These are phyloP conservation scores for Komagataella pastoris DNA, from an alignment of 805 yeast genomes.

Conservation along the genomic window DNA sequence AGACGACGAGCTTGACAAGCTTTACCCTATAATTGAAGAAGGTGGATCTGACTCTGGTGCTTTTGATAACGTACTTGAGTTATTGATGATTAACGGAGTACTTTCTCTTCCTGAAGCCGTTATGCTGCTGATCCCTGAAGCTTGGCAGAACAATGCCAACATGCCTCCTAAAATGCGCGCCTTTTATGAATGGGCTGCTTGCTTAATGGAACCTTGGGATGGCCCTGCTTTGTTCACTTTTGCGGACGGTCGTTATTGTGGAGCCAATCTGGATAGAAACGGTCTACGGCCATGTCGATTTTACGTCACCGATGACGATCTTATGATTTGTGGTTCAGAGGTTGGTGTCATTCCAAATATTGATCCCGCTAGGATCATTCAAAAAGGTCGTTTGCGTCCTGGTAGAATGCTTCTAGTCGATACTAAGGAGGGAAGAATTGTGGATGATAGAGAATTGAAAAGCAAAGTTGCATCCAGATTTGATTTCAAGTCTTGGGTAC, in stretches of 20 bases:
- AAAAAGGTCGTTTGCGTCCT: constrained; percentile 90
- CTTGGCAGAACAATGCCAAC: constrained; percentile 80
- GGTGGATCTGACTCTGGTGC: constrained; percentile 99
- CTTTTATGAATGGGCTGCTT: constrained; percentile 98
- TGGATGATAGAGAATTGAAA: constrained; percentile 86
- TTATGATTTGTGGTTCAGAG: constrained; percentile 96
- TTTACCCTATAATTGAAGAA: constrained; percentile 93
- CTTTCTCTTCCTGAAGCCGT: constrained; percentile 92
- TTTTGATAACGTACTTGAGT: constrained; percentile 87
- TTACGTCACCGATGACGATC: constrained; percentile 87
- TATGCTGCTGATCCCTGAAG: constrained; percentile 95
- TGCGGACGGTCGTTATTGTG: constrained; percentile 96
- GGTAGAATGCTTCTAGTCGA: constrained; percentile 95
- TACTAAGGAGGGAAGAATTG: constrained; percentile 84
- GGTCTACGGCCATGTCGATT: constrained; percentile 98
- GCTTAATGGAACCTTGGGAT: constrained; percentile 99
- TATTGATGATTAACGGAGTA: constrained; percentile 84
- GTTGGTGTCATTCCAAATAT: constrained; percentile 86
- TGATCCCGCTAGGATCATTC: constrained; percentile 67
- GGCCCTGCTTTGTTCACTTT: constrained; percentile 96
- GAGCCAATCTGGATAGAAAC: constrained; percentile 95
- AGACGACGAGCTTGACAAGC: constrained; percentile 81
- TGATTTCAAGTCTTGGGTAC: constrained; percentile 90
- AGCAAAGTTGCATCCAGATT: constrained; percentile 62
- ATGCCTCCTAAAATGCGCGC: constrained; percentile 92